Base-by-base conservation (phyloP, 108 stramenopile species). In the Nitzschia sp. region DNA sequence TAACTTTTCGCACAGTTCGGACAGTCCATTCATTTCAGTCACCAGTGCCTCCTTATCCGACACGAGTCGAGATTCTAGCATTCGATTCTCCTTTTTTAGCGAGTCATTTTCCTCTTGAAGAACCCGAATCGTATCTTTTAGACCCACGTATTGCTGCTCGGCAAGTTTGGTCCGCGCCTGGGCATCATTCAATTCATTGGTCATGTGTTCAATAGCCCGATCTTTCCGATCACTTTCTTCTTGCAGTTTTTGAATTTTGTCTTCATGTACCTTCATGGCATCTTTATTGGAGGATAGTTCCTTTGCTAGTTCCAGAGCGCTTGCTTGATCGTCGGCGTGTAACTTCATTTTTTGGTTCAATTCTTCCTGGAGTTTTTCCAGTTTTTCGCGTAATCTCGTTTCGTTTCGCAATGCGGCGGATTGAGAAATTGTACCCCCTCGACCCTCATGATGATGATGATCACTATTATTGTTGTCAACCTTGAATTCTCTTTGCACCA, bases 111-210 rank as follows among this genome's bases (percentile, higher is more conserved):
- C 93, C 15, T 82, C 72, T 57, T 92, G 89, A 26, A 92, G 56
- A 23, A 74, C 35, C 27, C 89, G 85, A 35, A 95, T 92, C 19
- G 86, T 81, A 53, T 88, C 77, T 59, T 95, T 95, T 17, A 95
- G 67, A 19, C 89, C 93, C 54, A 62, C 79, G 59, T 86, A 89
- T 81, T 95, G 93, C 49, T 86, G 78, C 65, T 90, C 93, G 18
- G 93, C 89, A 47, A 95, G 70, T 35, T 86, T 72, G 18, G 86
- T 75, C 28, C 76, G 51, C 6, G 84, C 79, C 69, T 87, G 76
- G 15, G 87, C 77, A 56, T 92, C 86, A 23, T 76, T 71, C 8
- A 90, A 36, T 72, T 95, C 71, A 13, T 74, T 66, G 18, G 65
- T 76, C 27, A 95, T 46, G 63, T 92, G 87, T 51, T 80, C 66